Conservation (phyloP, 2,329 filamentous ascomycete species). For the Tympanopsis confertula region DNA sequence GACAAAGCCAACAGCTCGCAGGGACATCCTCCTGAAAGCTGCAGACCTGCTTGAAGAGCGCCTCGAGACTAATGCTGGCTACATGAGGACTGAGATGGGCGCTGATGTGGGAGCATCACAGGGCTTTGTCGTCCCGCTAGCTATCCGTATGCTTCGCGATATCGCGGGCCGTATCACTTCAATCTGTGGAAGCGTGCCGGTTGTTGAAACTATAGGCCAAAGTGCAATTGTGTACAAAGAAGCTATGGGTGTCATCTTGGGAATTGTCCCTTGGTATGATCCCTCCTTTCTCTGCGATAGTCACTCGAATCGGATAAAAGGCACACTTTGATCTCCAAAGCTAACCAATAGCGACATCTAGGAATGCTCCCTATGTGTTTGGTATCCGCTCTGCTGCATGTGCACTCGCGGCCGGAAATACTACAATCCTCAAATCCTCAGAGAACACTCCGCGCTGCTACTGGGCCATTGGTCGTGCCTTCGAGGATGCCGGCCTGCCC, state of each 20-base stretch:
- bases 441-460: constrained; percentile 18
- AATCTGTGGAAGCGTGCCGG: constrained; percentile 2
- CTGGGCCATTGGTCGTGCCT: constrained; percentile 18
- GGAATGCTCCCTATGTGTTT: constrained; percentile 14
- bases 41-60: constrained; percentile 37
- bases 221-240: neutral
- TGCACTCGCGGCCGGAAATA: constrained; percentile 12
- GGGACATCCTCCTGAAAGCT: constrained; percentile 41
- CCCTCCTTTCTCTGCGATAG: neutral
- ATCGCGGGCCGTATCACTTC: constrained; percentile 4
- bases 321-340: neutral
- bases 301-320: no score
- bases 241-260: constrained; percentile 13
- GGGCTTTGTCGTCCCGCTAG: neutral
- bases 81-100: constrained; percentile 43
- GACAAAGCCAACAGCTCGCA: constrained; percentile 35
- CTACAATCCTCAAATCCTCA: constrained; percentile 15
- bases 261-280: constrained; percentile 16
- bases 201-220: constrained; percentile 1
- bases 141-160: constrained; percentile 1
- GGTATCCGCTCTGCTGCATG: constrained; percentile 8
- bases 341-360: no score
- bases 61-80: constrained; percentile 34
- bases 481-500: constrained; percentile 27
- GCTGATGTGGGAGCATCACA: constrained; percentile 8